phyloP scores from a whole-genome alignment of 345 rosid genomes.

The Syzygium aqueum region DNA sequence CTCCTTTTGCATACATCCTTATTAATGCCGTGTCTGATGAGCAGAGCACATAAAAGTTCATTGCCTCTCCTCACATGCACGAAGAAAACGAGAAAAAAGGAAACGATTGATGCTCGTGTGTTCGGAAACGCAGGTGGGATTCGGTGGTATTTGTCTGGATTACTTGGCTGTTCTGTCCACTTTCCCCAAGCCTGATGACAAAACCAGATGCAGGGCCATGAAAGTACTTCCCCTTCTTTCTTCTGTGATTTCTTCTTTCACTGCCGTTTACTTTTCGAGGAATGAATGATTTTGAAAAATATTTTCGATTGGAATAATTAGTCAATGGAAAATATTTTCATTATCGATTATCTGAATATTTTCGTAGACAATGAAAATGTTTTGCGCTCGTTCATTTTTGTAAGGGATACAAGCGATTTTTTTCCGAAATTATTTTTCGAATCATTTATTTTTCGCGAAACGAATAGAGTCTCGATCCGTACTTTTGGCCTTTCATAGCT shows the following conservation, averaged over 20 bases:
- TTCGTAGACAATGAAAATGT: too few relatives aligned
- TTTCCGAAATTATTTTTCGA: too few relatives aligned
- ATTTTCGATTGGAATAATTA: too few relatives aligned
- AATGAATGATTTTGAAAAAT: too few relatives aligned
- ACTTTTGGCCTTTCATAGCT: neutral
- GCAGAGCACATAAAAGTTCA: neutral
- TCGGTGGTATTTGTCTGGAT: constrained; percentile 9
- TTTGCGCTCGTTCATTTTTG: too few relatives aligned
- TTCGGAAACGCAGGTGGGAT: constrained; percentile 2
- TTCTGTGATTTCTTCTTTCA: too few relatives aligned
- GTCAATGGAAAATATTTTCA: too few relatives aligned
- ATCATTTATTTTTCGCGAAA: too few relatives aligned
- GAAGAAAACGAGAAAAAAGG: neutral
- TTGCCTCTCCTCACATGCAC: neutral
- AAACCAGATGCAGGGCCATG: constrained; percentile 1
- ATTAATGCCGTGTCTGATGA: neutral
- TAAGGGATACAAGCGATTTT: too few relatives aligned
- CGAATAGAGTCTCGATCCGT: neutral
- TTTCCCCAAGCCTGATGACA: constrained; percentile 12
- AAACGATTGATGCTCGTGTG: neutral
- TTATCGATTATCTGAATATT: too few relatives aligned
- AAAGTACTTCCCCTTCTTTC: constrained; percentile 6
- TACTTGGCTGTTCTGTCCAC: constrained; percentile 1
- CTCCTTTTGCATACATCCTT: neutral
- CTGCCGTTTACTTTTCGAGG: too few relatives aligned